Evolutionary conservation across 208 protist species (phyloP).

Genomic region (Trypanosoma caninum): DNA sequence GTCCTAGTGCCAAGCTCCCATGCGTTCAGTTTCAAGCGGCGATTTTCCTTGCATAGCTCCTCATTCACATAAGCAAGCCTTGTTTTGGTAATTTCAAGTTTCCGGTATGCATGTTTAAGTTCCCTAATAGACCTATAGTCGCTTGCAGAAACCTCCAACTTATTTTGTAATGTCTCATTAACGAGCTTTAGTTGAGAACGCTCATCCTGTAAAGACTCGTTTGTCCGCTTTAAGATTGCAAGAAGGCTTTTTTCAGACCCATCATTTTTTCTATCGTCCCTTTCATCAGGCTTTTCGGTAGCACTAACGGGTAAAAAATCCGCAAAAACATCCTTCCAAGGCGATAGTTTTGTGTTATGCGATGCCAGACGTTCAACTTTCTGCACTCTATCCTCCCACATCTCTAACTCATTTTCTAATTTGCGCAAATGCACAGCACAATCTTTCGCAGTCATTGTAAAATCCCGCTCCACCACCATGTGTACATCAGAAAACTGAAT

Average conservation of each 20-base stretch:
- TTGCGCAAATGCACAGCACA: conserved; percentile 7
- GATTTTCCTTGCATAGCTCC: conserved; percentile 9
- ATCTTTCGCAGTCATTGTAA: neutral
- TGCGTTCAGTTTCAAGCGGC: conserved; percentile 12
- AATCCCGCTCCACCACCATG: conserved; percentile 13
- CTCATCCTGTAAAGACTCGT: neutral
- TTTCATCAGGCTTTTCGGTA: neutral
- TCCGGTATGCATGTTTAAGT: conserved; percentile 25
- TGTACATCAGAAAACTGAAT: conserved; percentile 14
- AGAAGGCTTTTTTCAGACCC: neutral
- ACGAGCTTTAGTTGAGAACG: neutral
- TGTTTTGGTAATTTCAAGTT: conserved; percentile 22
- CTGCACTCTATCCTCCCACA: conserved; percentile 3
- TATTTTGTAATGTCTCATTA: conserved; percentile 4
- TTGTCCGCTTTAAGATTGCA: neutral
- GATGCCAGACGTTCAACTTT: conserved; percentile 9
- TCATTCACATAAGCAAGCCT: conserved; percentile 13
- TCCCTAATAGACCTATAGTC: conserved; percentile 20
- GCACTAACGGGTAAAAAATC: neutral
- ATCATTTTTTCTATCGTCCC: neutral
- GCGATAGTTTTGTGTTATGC: neutral
- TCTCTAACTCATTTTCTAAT: conserved; percentile 4
- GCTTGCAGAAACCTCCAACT: neutral
- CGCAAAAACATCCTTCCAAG: neutral
- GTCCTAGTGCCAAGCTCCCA: conserved; percentile 1